A percentile compares a stretch with the other conserved stretches of the same genome.
phyloP scores from a whole-genome alignment of 129 eudicot genomes.

The Centrapalus pauciflorus region DNA sequence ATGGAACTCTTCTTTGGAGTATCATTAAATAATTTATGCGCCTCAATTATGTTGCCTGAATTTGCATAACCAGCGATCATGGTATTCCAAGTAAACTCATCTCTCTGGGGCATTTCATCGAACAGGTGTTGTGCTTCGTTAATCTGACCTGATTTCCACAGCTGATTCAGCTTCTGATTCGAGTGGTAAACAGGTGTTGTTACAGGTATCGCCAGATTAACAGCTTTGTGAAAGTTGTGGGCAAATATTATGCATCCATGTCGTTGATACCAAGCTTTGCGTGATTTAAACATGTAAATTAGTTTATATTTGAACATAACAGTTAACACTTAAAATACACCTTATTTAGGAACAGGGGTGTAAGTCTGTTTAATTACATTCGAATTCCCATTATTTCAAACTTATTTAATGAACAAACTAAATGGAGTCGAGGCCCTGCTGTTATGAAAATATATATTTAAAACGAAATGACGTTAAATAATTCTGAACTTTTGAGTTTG shows the following conservation, averaged over 20 bases:
- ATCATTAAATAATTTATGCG: conserved; percentile 44
- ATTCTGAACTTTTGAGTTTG: too few species aligned
- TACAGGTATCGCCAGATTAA: conserved; percentile 7
- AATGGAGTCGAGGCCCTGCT: too few species aligned
- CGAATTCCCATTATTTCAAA: too few species aligned
- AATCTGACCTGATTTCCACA: conserved; percentile 44
- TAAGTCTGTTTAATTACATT: too few species aligned
- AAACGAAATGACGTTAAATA: too few species aligned
- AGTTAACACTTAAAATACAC: not conserved
- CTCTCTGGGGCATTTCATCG: conserved; percentile 59
- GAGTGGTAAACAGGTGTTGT: conserved; percentile 19
- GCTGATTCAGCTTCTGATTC: conserved; percentile 41
- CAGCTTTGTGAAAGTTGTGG: conserved; percentile 13
- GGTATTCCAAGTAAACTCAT: conserved; percentile 66
- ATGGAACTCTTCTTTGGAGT: conserved; percentile 53
- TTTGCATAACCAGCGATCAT: conserved; percentile 63
- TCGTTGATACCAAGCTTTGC: conserved; percentile 11
- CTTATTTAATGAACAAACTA: too few species aligned
- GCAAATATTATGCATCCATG: not conserved
- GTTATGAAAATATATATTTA: too few species aligned
- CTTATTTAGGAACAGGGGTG: too few species aligned
- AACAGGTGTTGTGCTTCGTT: conserved; percentile 61
- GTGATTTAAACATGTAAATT: conserved; percentile 16
- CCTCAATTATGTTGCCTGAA: conserved; percentile 46
- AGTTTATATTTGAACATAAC: conserved; percentile 1